Percentiles rank a stretch among this genome's conserved stretches.
phyloP scores from a whole-genome alignment of 768 basidiomycete species.

The Naganishia friedmannii region DNA sequence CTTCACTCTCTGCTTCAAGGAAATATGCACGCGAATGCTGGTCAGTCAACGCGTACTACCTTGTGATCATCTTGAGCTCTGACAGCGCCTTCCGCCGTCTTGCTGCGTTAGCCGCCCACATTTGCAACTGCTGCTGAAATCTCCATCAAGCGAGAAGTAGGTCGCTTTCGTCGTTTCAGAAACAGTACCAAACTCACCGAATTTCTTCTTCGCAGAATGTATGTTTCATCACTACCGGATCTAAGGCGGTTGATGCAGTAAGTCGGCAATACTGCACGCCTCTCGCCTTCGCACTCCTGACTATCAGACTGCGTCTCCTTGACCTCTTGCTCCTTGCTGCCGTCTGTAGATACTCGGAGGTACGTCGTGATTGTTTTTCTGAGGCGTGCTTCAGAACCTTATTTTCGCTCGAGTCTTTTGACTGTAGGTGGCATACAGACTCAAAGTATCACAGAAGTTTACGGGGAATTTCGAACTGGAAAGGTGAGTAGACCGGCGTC shows the following conservation, averaged over 20 bases:
- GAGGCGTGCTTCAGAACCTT: neutral
- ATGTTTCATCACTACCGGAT: conserved; percentile 81
- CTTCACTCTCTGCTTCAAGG: conserved; percentile 56
- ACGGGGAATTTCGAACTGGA: conserved; percentile 92
- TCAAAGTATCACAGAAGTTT: conserved; percentile 93
- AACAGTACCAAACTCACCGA: neutral
- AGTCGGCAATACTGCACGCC: conserved; percentile 27
- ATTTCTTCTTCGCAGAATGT: conserved; percentile 59
- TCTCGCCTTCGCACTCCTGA: too few relatives aligned
- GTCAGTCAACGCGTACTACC: too few relatives aligned
- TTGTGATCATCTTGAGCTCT: too few relatives aligned
- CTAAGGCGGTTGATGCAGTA: conserved; percentile 83
- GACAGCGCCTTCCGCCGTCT: too few relatives aligned
- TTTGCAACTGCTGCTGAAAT: conserved; percentile 89
- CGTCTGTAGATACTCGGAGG: conserved; percentile 1
- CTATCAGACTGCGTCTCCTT: neutral
- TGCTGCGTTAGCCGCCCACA: conserved; percentile 67
- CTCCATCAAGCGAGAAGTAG: conserved; percentile 59
- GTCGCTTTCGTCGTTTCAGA: neutral
- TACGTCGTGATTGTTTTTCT: neutral
- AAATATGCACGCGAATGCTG: conserved; percentile 46
- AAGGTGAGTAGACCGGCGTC: conserved; percentile 39
- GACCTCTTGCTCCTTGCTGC: neutral
- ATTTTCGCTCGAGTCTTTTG: neutral
- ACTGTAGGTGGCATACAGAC: conserved; percentile 79